These are phyloP conservation scores for Pyrenophora graminea DNA, from an alignment of 2,329 filamentous ascomycete species.

Conservation along the genomic window DNA sequence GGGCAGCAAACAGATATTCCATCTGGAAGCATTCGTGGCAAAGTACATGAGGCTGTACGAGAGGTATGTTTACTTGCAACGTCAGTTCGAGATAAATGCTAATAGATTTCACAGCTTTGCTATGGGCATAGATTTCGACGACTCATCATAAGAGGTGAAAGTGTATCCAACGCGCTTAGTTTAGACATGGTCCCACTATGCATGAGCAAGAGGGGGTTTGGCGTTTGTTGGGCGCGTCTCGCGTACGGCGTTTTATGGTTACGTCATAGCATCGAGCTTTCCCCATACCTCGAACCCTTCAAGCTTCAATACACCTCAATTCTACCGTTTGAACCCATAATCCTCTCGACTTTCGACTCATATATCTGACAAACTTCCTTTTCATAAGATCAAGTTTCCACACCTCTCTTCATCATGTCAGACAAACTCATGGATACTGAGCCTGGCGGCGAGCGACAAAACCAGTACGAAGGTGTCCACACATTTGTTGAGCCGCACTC, in stretches of 20 bases:
- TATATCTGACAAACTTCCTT: not conserved
- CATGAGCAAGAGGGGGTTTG: constrained; percentile 4
- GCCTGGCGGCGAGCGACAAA: constrained; percentile 60
- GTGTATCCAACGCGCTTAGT: not conserved
- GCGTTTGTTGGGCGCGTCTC: constrained; percentile 10
- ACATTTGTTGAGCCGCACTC: constrained; percentile 55
- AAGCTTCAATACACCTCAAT: constrained; percentile 6
- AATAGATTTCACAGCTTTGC: constrained; percentile 50
- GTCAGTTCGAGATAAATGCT: not conserved
- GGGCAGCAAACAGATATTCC: constrained; percentile 95
- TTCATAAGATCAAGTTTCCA: not conserved
- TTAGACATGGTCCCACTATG: not conserved
- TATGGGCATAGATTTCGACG: constrained; percentile 69
- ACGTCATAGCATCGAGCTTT: constrained; percentile 14
- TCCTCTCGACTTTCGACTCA: not conserved
- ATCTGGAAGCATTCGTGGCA: constrained; percentile 95
- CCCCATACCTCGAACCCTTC: constrained; percentile 11
- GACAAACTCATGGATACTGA: constrained; percentile 62
- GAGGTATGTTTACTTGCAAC: constrained; percentile 62
- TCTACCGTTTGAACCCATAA: not conserved
- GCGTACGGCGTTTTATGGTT: constrained; percentile 10
- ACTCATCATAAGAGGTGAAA: constrained; percentile 23
- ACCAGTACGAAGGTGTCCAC: constrained; percentile 64
- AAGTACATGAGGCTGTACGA: constrained; percentile 98
- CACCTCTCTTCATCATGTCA: constrained; percentile 49